A percentile compares a stretch with the other conserved stretches of the same genome.
These are phyloP conservation scores for Ophiocordyceps unilateralis DNA, from an alignment of 2,329 filamentous ascomycete genomes.

Conservation along the genomic window DNA sequence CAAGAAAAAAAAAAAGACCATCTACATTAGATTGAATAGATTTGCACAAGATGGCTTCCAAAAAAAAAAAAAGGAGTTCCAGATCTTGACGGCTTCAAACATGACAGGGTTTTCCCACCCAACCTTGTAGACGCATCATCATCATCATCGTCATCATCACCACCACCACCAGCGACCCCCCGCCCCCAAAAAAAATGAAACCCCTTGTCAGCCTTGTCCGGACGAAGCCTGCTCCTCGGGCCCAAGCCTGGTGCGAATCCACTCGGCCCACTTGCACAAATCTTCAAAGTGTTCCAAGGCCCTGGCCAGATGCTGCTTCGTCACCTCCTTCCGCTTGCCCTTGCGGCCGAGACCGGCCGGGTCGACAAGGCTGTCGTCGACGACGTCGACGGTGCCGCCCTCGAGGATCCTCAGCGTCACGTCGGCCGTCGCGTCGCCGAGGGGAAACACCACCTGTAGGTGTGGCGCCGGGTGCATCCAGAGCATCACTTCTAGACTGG, in stretches of 20 bases:
- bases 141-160: no score
- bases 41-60: no score
- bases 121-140: no score
- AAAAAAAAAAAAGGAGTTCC: no score
- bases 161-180: not conserved
- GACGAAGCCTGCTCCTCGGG: no score
- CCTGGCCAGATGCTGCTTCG: conserved; percentile 24
- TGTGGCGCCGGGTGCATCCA: conserved; percentile 31
- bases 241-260: conserved; percentile 21
- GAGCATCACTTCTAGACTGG: conserved; percentile 34
- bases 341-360: conserved; percentile 4
- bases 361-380: conserved; percentile 27
- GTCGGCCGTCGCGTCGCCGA: conserved; percentile 28
- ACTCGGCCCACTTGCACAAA: conserved; percentile 35
- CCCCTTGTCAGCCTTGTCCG: no score
- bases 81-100: no score
- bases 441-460: conserved; percentile 36
- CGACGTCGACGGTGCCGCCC: conserved; percentile 40
- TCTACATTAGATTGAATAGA: no score
- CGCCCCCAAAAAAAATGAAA: not conserved
- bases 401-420: conserved; percentile 40
- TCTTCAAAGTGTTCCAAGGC: conserved; percentile 33
- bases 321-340: conserved; percentile 18
- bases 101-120: no score
- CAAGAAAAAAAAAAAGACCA: no score